phyloP scores from a whole-genome alignment of 2,329 filamentous ascomycete species.

The Fusarium sacchari region DNA sequence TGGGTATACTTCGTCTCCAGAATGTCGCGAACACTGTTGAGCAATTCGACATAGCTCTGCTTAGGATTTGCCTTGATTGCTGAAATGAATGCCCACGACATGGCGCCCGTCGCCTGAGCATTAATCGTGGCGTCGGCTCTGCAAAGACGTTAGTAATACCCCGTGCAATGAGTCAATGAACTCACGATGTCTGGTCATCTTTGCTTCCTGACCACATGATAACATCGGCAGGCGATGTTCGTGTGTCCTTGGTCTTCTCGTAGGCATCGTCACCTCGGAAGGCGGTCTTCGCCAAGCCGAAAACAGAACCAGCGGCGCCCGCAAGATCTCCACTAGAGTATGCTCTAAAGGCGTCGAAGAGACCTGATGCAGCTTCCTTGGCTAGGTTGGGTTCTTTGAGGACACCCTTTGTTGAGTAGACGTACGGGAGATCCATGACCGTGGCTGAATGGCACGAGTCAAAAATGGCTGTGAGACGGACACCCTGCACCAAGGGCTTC shows the following conservation, averaged over 20 bases:
- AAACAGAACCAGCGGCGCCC: constrained; percentile 81
- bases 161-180: constrained; percentile 1
- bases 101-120: constrained; percentile 91
- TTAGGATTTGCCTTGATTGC: constrained; percentile 92
- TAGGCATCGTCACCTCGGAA: constrained; percentile 81
- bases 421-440: constrained; percentile 79
- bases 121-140: constrained; percentile 91
- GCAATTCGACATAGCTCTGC: constrained; percentile 93
- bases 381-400: constrained; percentile 85
- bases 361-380: constrained; percentile 79
- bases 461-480: constrained; percentile 85
- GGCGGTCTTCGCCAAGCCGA: constrained; percentile 88
- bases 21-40: constrained; percentile 95
- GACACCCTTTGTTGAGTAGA: constrained; percentile 82
- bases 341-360: constrained; percentile 77
- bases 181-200: constrained; percentile 87
- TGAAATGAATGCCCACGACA: constrained; percentile 97
- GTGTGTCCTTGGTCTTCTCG: constrained; percentile 84
- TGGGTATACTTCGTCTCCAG: constrained; percentile 88
- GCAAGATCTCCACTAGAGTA: constrained; percentile 87
- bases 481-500: constrained; percentile 78
- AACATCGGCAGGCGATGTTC: constrained; percentile 94
- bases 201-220: constrained; percentile 99
- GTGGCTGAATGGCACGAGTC: constrained; percentile 85
- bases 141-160: constrained; percentile 35